Evolutionary conservation across 148 eudicot genomes (phyloP).

Genomic region (Pharnaceum exiguum): DNA sequence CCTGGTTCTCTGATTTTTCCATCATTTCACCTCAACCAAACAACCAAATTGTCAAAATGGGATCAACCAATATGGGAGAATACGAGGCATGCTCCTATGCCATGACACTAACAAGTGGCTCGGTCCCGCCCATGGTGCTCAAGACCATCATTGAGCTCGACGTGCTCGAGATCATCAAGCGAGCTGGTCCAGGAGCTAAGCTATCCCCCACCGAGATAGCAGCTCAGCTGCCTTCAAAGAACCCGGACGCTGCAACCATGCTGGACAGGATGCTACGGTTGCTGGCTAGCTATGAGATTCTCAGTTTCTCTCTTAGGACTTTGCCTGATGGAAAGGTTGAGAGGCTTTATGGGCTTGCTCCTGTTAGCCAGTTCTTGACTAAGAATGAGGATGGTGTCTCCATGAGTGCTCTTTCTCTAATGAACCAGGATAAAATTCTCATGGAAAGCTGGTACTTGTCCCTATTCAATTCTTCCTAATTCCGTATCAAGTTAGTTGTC

Average conservation of each 20-base stretch:
- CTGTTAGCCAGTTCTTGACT: conserved; percentile 70
- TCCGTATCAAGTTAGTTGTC: too few species aligned
- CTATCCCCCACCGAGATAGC: conserved; percentile 60
- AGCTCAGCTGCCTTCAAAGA: conserved; percentile 49
- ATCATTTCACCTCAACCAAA: not conserved
- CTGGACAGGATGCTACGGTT: conserved; percentile 83
- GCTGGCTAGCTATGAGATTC: conserved; percentile 55
- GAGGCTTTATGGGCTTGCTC: conserved; percentile 66
- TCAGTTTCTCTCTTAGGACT: conserved; percentile 34
- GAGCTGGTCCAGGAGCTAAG: conserved; percentile 51
- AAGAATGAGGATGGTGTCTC: conserved; percentile 70
- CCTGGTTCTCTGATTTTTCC: not conserved
- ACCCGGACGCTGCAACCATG: conserved; percentile 70
- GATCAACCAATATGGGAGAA: conserved; percentile 31
- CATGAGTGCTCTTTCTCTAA: conserved; percentile 61
- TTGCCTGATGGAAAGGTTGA: conserved; percentile 48
- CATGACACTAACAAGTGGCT: conserved; percentile 70
- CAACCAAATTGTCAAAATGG: conserved; percentile 31
- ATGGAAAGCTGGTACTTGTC: conserved; percentile 79
- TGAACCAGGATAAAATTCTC: conserved; percentile 84
- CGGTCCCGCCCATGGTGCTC: conserved; percentile 84
- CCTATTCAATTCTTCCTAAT: not conserved
- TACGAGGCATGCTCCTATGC: conserved; percentile 66
- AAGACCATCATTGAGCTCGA: conserved; percentile 83
- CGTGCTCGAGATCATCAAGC: conserved; percentile 68